A percentile compares a stretch with the other conserved stretches of the same genome.
phyloP scores from a whole-genome alignment of 73 alveolate genomes.

The Breviolum minutum region DNA sequence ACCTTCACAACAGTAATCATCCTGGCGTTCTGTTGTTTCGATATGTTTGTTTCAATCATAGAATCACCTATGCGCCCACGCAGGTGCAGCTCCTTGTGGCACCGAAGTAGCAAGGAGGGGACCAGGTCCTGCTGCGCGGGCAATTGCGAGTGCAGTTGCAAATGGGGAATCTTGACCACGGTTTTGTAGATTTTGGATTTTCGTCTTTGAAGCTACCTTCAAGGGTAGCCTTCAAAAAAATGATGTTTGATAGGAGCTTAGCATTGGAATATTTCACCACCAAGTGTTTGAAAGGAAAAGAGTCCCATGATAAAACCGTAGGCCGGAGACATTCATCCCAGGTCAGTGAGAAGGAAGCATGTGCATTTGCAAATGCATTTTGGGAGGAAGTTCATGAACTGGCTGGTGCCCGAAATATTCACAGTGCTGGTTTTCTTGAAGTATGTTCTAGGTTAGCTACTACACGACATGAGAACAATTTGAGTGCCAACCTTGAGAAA shows the following conservation, averaged over 20 bases:
- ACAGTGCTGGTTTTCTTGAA: neutral
- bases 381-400: neutral
- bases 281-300: no score
- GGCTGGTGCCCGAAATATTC: neutral
- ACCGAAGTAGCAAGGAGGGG: no score
- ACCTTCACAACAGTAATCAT: neutral
- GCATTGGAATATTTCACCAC: no score
- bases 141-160: neutral
- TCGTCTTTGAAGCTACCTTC: no score
- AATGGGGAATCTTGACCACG: neutral
- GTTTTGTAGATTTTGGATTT: no score
- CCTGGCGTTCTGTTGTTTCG: neutral
- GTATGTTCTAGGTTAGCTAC: neutral
- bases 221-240: no score
- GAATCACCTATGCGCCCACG: neutral
- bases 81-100: neutral
- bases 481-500: neutral
- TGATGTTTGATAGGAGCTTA: no score
- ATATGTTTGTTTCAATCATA: no score
- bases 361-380: neutral
- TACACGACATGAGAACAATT: neutral
- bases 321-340: neutral
- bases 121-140: constrained; percentile 19
- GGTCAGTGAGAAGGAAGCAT: neutral
- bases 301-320: no score